Evolutionary conservation across 176 grass and related monocot genomes (phyloP), one percentile per base, ranked within the genome.

Genomic region (Triticum timopheevii): DNA sequence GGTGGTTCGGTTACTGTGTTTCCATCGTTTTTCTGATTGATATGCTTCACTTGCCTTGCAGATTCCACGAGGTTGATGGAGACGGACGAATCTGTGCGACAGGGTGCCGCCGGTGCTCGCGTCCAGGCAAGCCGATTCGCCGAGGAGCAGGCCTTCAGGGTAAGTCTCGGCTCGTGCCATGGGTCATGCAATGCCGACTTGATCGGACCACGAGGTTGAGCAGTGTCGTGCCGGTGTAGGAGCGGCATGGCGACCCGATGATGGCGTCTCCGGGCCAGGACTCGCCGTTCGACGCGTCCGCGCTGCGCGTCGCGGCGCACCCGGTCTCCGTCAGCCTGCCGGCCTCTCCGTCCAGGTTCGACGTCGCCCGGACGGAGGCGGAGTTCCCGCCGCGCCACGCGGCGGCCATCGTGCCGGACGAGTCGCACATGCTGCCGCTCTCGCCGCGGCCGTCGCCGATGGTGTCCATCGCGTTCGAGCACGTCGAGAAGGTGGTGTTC

Each of bases 241-340:
- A 70, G 40, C 72, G 31, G 68, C 73, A 78, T 31, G 84, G 40
- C 12, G 74, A 35, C 20, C 22, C 16, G 73, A 62, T 47, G 61
- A 65, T 44, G 40, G 40, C 75, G 36, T 34, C 25, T 9, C 45
- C 68, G 19, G 76, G 24, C 42, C 58, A 1, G 8, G 73, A 80
- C 50, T 88, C 86, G 17, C 77, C 61, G 61, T 78, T 90, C 73
- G 25, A 39, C 24, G 22, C 50, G 63, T 17, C 52, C 3, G 25
- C 5, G 42, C 23, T 7, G 84, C 83, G 80, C 6, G 83, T 80
- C 13, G 83, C 82, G 31, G 86, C 83, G 36, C 90, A 56, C 22
- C 83, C 84, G 44, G 61, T 86, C 4, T 99, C 94, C 13, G 90
- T 96, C 84, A 99, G 97, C 85, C 58, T 99, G 87, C 97, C 97